phyloP scores from a whole-genome alignment of 2,329 filamentous ascomycete genomes.

The Aureobasidium mangrovei region DNA sequence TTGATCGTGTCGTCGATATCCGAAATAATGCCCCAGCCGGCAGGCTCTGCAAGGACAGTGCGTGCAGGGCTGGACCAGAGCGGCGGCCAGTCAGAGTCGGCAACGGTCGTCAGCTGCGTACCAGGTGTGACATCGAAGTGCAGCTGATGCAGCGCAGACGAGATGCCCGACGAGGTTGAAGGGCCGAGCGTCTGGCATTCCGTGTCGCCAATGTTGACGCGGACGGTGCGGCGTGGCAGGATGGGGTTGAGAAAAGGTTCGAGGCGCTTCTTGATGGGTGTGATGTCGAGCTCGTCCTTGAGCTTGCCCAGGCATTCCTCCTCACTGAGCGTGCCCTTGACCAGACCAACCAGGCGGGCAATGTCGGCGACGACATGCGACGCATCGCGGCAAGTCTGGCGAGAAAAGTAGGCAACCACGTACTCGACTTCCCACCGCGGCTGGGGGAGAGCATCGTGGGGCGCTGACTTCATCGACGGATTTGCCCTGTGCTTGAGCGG shows the following conservation, averaged over 20 bases:
- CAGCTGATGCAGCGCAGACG: slow-evolving; percentile 23
- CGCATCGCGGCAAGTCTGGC: slow-evolving; percentile 57
- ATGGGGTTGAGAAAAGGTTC: slow-evolving; percentile 72
- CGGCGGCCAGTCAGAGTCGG: slow-evolving; percentile 10
- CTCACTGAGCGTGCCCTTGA: slow-evolving; percentile 40
- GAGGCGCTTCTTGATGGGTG: slow-evolving; percentile 58
- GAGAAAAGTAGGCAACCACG: slow-evolving; percentile 71
- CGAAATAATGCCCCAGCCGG: slow-evolving; percentile 78
- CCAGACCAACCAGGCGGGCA: slow-evolving; percentile 59
- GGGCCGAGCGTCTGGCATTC: slow-evolving; percentile 29
- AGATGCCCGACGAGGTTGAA: slow-evolving; percentile 26
- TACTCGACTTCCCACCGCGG: slow-evolving; percentile 69
- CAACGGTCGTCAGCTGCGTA: slow-evolving; percentile 34
- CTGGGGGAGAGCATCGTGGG: background rate
- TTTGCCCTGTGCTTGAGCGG: background rate
- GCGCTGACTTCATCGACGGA: background rate
- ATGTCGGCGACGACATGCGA: slow-evolving; percentile 62
- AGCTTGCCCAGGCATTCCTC: slow-evolving; percentile 37
- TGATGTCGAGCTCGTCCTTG: slow-evolving; percentile 24
- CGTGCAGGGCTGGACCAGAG: slow-evolving; percentile 3
- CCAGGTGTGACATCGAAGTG: slow-evolving; percentile 19
- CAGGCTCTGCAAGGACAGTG: slow-evolving; percentile 64
- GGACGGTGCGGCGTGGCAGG: slow-evolving; percentile 58
- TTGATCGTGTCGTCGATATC: slow-evolving; percentile 97
- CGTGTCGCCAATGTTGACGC: slow-evolving; percentile 48